These are phyloP conservation scores for Sinapis alba DNA, from an alignment of 441 rosid genomes.

Conservation along the genomic window DNA sequence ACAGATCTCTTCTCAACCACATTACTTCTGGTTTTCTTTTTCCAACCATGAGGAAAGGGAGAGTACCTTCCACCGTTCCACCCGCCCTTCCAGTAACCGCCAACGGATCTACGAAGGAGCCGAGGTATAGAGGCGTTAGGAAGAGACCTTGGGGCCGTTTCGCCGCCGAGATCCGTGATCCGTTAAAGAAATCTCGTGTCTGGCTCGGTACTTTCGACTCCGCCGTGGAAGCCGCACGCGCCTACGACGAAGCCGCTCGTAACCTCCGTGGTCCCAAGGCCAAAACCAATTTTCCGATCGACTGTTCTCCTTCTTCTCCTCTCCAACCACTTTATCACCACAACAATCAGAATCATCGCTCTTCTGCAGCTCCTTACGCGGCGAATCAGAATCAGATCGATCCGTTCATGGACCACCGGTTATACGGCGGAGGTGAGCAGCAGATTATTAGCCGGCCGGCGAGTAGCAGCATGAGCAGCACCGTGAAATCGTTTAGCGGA, in stretches of 20 bases:
- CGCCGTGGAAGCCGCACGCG: constrained; percentile 81
- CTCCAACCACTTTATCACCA: constrained; percentile 35
- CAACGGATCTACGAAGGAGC: constrained; percentile 51
- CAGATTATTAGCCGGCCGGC: constrained; percentile 63
- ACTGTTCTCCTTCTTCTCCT: constrained; percentile 33
- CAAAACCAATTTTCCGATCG: constrained; percentile 69
- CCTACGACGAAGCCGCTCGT: constrained; percentile 82
- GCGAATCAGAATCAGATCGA: constrained; percentile 39
- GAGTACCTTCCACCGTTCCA: constrained; percentile 46
- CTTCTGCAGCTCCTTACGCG: constrained; percentile 26
- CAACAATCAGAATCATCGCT: constrained; percentile 18
- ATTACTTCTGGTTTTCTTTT: constrained; percentile 13
- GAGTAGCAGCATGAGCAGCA: constrained; percentile 91
- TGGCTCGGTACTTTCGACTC: constrained; percentile 93
- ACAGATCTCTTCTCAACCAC: constrained; percentile 36
- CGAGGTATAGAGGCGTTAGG: constrained; percentile 78
- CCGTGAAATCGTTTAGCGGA: constrained; percentile 93
- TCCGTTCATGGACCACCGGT: constrained; percentile 53
- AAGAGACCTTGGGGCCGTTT: constrained; percentile 83
- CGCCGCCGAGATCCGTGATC: constrained; percentile 96
- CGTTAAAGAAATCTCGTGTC: constrained; percentile 72
- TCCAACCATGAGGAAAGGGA: constrained; percentile 54
- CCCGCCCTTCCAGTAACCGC: constrained; percentile 41
- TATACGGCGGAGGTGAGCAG: constrained; percentile 42
- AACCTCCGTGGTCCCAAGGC: constrained; percentile 84